phyloP scores from a whole-genome alignment of 208 protist genomes.

The Naegleria lovaniensis region DNA sequence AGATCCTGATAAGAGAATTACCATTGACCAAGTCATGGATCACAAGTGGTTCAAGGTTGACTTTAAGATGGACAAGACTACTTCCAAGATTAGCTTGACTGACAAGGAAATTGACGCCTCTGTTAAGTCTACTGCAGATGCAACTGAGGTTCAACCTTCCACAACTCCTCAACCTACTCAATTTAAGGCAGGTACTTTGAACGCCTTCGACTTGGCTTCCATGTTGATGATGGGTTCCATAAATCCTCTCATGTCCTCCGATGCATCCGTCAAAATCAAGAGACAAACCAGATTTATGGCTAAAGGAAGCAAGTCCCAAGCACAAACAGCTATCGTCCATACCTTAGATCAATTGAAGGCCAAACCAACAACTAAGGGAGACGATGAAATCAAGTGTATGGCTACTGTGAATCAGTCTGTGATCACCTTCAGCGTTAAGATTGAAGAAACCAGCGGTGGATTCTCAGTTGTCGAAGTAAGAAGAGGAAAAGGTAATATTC shows the following conservation, averaged over 20 bases:
- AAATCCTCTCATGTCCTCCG: neutral
- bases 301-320: neutral
- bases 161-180: neutral
- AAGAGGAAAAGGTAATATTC: conserved; percentile 38
- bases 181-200: neutral
- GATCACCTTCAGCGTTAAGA: neutral
- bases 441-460: neutral
- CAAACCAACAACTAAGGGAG: neutral
- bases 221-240: neutral
- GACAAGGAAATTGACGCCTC: neutral
- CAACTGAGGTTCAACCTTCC: neutral
- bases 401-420: too few relatives aligned
- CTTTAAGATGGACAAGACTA: neutral
- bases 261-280: neutral
- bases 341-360: neutral
- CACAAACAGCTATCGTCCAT: neutral
- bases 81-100: neutral
- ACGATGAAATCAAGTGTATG: neutral
- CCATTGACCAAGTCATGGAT: conserved; percentile 67
- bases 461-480: conserved; percentile 39
- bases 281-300: conserved; percentile 23
- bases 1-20: conserved; percentile 66
- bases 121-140: neutral
- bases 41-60: conserved; percentile 67
- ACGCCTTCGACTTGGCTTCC: conserved; percentile 26